Conservation (phyloP, 129 eudicot species). For the Tagetes patula region DNA sequence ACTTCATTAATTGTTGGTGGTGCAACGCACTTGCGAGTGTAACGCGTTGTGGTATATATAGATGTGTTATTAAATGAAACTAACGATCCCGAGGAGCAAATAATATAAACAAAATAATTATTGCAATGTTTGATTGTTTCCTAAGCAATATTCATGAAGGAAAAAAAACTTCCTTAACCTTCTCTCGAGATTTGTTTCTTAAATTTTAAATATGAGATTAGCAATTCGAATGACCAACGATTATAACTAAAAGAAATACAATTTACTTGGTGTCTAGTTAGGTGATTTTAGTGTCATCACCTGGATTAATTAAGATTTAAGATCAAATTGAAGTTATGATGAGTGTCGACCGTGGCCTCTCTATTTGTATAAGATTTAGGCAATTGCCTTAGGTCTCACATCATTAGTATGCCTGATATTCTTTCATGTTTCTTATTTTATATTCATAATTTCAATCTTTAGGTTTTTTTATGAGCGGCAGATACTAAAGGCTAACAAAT, state of each 20-base stretch:
- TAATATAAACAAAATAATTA: conserved; percentile 34
- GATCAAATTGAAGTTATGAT: too few relatives aligned
- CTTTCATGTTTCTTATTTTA: too few relatives aligned
- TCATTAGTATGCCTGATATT: too few relatives aligned
- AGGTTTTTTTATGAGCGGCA: too few relatives aligned
- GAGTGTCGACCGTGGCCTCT: too few relatives aligned
- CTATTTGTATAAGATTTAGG: too few relatives aligned
- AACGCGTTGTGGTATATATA: conserved; percentile 27
- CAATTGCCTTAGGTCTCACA: too few relatives aligned
- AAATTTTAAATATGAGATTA: not conserved
- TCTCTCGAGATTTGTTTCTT: conserved; percentile 40
- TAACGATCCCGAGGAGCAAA: conserved; percentile 40
- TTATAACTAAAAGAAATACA: not conserved
- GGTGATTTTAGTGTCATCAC: not conserved
- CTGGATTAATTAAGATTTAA: too few relatives aligned
- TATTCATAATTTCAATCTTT: too few relatives aligned
- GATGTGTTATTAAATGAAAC: conserved; percentile 35
- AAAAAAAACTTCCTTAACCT: conserved; percentile 22
- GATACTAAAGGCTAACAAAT: too few relatives aligned
- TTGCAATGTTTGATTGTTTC: conserved; percentile 36
- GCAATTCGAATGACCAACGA: not conserved
- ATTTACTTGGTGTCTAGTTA: not conserved
- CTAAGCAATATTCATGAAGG: conserved; percentile 32
- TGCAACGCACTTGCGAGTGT: conserved; percentile 22
- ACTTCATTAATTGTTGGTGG: conserved; percentile 7